phyloP scores from a whole-genome alignment of 2,329 filamentous ascomycete genomes.

The Verticillium alfalfae region DNA sequence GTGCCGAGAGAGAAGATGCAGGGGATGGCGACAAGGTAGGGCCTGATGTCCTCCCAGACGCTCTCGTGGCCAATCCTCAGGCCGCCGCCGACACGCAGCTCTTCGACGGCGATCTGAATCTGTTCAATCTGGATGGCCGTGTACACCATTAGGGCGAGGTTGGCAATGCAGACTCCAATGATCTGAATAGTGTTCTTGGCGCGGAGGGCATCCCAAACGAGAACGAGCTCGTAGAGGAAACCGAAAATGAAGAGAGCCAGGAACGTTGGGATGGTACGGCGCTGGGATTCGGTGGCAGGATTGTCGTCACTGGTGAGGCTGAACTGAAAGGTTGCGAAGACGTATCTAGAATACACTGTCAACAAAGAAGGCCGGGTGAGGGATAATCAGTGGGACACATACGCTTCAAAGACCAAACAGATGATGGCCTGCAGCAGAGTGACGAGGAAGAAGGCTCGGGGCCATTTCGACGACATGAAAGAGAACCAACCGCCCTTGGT shows the following conservation, averaged over 20 bases:
- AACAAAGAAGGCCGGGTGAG: not conserved
- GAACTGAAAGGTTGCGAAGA: slow-evolving; percentile 81
- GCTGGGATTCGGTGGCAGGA: slow-evolving; percentile 40
- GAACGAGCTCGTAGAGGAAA: slow-evolving; percentile 83
- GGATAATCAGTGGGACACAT: slow-evolving; percentile 29
- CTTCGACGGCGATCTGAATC: slow-evolving; percentile 67
- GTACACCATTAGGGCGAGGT: slow-evolving; percentile 86
- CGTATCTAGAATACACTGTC: slow-evolving; percentile 54
- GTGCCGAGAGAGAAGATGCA: slow-evolving; percentile 75
- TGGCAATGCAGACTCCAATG: slow-evolving; percentile 90
- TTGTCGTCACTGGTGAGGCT: slow-evolving; percentile 42
- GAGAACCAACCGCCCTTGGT: slow-evolving; percentile 43
- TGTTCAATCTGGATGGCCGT: slow-evolving; percentile 90
- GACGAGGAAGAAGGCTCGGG: slow-evolving; percentile 74
- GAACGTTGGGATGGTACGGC: slow-evolving; percentile 84
- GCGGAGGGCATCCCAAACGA: slow-evolving; percentile 89
- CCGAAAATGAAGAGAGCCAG: slow-evolving; percentile 95
- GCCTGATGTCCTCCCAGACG: slow-evolving; percentile 66
- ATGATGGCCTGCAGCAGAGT: slow-evolving; percentile 72
- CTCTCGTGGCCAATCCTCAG: slow-evolving; percentile 20
- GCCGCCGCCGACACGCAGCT: slow-evolving; percentile 38
- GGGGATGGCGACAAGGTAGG: slow-evolving; percentile 80
- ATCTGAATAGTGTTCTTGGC: slow-evolving; percentile 98
- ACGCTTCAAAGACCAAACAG: slow-evolving; percentile 83
- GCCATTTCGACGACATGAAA: slow-evolving; percentile 79